These are phyloP conservation scores for Crepidotus variabilis DNA, from an alignment of 768 basidiomycete species.

Conservation along the genomic window DNA sequence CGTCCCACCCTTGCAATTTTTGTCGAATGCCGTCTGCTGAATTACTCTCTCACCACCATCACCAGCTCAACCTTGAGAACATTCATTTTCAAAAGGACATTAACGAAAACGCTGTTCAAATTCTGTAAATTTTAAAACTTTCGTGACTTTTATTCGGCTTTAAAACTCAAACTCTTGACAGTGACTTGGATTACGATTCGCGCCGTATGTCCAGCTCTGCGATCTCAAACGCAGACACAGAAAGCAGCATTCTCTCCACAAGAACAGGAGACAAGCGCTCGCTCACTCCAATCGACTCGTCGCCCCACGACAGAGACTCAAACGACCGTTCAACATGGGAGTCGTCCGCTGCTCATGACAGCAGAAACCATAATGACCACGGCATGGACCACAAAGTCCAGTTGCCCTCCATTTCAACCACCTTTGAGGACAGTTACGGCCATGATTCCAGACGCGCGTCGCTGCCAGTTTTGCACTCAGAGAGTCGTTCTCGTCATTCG, in stretches of 20 bases:
- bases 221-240: slow-evolving; percentile 64
- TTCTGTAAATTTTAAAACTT: slow-evolving; percentile 33
- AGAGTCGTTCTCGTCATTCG: slow-evolving; percentile 49
- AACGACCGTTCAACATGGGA: slow-evolving; percentile 32
- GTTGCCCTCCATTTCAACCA: slow-evolving; percentile 71
- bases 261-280: slow-evolving; percentile 50
- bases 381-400: slow-evolving; percentile 53
- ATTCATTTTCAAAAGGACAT: slow-evolving; percentile 51
- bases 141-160: slow-evolving; percentile 12
- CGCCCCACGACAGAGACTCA: slow-evolving; percentile 45
- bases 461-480: slow-evolving; percentile 56
- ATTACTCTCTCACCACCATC: slow-evolving; percentile 27
- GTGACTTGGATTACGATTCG: slow-evolving; percentile 53
- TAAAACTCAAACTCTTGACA: slow-evolving; percentile 17
- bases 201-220: slow-evolving; percentile 81
- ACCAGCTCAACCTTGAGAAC: slow-evolving; percentile 57
- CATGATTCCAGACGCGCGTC: slow-evolving; percentile 59
- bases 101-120: slow-evolving; percentile 40
- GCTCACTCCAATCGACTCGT: slow-evolving; percentile 51
- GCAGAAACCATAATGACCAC: slow-evolving; percentile 37
- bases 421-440: slow-evolving; percentile 60
- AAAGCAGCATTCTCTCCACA: slow-evolving; percentile 53
- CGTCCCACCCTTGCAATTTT: slow-evolving; percentile 13
- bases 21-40: slow-evolving; percentile 56
- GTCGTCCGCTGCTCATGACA: slow-evolving; percentile 13